phyloP scores from a whole-genome alignment of 2,329 filamentous ascomycete genomes.

The Fonsecaea multimorphosa region DNA sequence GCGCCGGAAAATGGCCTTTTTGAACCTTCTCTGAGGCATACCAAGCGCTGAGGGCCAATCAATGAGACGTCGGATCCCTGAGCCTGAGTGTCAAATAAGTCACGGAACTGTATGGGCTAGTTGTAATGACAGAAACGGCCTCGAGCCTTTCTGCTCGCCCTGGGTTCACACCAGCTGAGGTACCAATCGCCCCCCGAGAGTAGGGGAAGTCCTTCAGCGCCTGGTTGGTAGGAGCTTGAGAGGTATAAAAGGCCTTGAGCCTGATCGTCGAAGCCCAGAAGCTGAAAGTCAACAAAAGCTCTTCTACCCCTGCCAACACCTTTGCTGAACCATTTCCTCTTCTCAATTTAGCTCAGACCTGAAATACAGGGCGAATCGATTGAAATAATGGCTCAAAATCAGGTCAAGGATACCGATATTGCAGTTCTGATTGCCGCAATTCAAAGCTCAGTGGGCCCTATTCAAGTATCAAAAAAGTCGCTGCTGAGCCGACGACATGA shows the following conservation, averaged over 20 bases:
- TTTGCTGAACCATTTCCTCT: background rate
- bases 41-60: constrained; percentile 2
- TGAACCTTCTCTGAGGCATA: constrained; percentile 6
- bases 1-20: constrained; percentile 27
- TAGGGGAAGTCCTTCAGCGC: background rate
- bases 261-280: background rate
- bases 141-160: background rate
- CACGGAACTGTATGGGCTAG: background rate
- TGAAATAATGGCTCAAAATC: constrained; percentile 23
- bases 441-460: constrained; percentile 32
- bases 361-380: background rate
- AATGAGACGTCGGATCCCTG: background rate
- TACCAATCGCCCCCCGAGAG: background rate
- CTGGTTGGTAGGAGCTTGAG: background rate
- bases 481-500: background rate
- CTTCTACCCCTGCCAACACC: background rate
- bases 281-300: background rate
- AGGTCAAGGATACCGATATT: constrained; percentile 34
- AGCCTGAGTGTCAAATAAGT: background rate
- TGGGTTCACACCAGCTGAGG: background rate
- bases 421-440: constrained; percentile 31
- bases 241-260: background rate
- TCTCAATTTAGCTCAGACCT: background rate
- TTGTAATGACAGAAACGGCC: constrained; percentile 18
- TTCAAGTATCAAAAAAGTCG: constrained; percentile 23